Percentiles rank a stretch among this genome's conserved stretches.
Conservation (phyloP, 768 basidiomycete genomes). For the Gymnopilus junonius region DNA sequence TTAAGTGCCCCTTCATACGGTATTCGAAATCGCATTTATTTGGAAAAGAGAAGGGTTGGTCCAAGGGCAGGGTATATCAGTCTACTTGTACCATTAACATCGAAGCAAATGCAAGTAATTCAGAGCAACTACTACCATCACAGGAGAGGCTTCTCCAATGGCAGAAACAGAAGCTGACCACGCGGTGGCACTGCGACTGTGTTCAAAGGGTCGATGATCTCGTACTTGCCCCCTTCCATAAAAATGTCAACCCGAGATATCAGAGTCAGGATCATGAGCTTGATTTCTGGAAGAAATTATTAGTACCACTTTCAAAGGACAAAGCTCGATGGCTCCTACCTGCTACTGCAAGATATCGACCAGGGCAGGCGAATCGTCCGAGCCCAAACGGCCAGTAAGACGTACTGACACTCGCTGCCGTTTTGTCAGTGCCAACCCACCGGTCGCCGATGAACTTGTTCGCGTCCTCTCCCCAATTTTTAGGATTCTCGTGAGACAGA, state of each 20-base stretch:
- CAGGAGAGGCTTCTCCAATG: not conserved
- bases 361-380: constrained; percentile 3
- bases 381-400: constrained; percentile 5
- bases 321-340: not conserved
- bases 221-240: constrained; percentile 6
- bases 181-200: constrained; percentile 2
- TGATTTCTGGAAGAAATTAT: not conserved
- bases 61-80: too few relatives aligned
- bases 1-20: too few relatives aligned
- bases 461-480: constrained; percentile 1
- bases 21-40: too few relatives aligned
- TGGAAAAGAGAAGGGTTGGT: too few relatives aligned
- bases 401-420: not conserved
- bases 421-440: constrained; percentile 2
- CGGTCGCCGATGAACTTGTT: constrained; percentile 1
- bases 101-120: too few relatives aligned
- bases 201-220: constrained; percentile 11
- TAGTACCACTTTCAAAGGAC: not conserved
- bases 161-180: not conserved
- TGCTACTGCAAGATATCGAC: not conserved
- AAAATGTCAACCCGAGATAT: not conserved
- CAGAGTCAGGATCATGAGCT: constrained; percentile 9
- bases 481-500: not conserved
- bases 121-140: not conserved
- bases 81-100: too few relatives aligned